Base-by-base conservation (phyloP, 257 asterid genomes). In the Ballota nigra region DNA sequence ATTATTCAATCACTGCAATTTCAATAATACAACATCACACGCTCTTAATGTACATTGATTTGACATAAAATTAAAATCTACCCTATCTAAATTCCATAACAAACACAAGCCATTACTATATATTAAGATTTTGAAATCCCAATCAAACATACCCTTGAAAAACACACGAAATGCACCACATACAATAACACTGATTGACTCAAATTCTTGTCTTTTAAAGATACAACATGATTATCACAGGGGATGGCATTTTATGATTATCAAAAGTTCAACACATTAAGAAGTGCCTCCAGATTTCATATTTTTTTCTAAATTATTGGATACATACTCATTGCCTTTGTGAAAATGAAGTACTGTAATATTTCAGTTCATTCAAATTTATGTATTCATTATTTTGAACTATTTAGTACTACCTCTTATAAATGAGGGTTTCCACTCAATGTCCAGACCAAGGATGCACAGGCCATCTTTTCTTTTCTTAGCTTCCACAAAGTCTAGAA, bases 371-470 rank as follows among this genome's bases (percentile, higher is more conserved):
- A 15, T 51, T 59, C 60, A 12, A 49, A 58, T 33, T 61, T 19
- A 56, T 23, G 28, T n/a, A 55, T 57, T 33, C 40, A 31, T 52
- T 11, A 18, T 59, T 10, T 51, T 57, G 47, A 69, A 38, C 33
- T 51, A 89, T 96, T 97, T 58, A 41, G 19, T 57, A 93, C n/a
- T n/a, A n/a, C 98, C 98, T 84, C 80, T 85, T 77, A 66, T 85
- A 73, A 93, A 89, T 63, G 86, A 73, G 79, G 98, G 97, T 78
- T 77, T 89, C 98, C 98, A 93, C 83, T 93, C 98, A 36, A 93
- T 84, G 73, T 93, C 98, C 80, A 91, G 87, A 75, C 98, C 98
- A 71, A 93, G 96, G 66, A 86, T 76, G 78, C 87, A 88, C 22
- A 70, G 70, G 20, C 83, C 88, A 45, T 82, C 92, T 23, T 73